A percentile compares a stretch with the other conserved stretches of the same genome.
phyloP scores from a whole-genome alignment of 2,329 filamentous ascomycete species.

The Diaporthe capsici region DNA sequence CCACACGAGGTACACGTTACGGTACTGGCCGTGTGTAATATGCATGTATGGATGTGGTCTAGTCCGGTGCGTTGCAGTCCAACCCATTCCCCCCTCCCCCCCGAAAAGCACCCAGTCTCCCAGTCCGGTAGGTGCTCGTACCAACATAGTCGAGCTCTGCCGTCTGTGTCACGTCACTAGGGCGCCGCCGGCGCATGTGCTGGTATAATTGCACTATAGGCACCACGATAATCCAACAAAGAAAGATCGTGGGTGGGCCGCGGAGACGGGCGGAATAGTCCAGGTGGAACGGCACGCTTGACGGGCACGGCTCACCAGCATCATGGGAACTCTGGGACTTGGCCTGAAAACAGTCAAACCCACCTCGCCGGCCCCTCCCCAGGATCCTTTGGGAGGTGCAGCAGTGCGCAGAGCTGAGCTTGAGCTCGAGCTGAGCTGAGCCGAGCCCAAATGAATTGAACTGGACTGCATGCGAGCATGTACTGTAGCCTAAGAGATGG shows the following conservation, averaged over 20 bases:
- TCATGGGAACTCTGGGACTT: neutral
- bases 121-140: constrained; percentile 13
- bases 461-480: neutral
- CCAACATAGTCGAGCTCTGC: constrained; percentile 7
- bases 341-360: neutral
- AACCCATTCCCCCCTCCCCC: neutral
- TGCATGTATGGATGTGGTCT: constrained; percentile 12
- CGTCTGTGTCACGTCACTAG: constrained; percentile 31
- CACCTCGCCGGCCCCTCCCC: neutral
- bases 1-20: constrained; percentile 2
- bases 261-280: neutral
- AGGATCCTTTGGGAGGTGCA: neutral
- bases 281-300: neutral
- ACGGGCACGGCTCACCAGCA: constrained; percentile 21
- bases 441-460: neutral
- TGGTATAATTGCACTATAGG: constrained; percentile 6
- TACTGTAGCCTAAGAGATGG: neutral
- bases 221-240: constrained; percentile 28
- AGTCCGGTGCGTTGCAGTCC: constrained; percentile 5
- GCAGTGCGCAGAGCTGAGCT: constrained; percentile 2
- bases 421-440: neutral
- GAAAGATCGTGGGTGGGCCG: constrained; percentile 1
- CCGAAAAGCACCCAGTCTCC: neutral
- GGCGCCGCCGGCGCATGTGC: constrained; percentile 13
- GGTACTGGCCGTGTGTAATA: neutral